These are phyloP conservation scores for Aspergillus candidus DNA, from an alignment of 2,329 filamentous ascomycete species.

Conservation along the genomic window DNA sequence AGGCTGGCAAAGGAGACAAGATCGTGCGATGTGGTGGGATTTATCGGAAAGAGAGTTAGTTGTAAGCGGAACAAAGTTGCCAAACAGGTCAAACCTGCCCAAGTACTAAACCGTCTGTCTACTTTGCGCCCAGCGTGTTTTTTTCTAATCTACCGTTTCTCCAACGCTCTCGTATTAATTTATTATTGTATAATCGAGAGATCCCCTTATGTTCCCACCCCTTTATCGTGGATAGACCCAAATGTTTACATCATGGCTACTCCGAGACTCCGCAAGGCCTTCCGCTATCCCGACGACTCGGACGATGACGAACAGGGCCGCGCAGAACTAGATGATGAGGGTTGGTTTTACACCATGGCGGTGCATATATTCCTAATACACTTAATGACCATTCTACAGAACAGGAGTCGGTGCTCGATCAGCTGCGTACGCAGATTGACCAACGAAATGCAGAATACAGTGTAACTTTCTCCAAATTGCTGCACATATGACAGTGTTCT, in stretches of 20 bases:
- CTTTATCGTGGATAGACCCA: background rate
- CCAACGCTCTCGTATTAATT: too few species aligned
- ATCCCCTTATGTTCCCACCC: too few species aligned
- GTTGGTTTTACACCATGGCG: conserved; percentile 35
- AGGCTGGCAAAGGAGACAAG: background rate
- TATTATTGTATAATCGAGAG: too few species aligned
- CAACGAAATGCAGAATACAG: conserved; percentile 36
- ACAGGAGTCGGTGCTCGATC: conserved; percentile 37
- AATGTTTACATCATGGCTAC: conserved; percentile 38
- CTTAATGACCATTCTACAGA: conserved; percentile 21
- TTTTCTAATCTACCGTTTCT: too few species aligned
- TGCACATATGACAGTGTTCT: background rate
- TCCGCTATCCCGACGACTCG: conserved; percentile 64
- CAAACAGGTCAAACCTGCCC: conserved; percentile 24
- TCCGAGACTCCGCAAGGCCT: conserved; percentile 67
- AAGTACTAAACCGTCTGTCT: too few species aligned
- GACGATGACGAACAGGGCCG: conserved; percentile 49
- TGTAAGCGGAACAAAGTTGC: background rate
- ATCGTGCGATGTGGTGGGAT: conserved; percentile 1
- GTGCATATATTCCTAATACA: background rate
- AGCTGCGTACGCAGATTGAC: conserved; percentile 33
- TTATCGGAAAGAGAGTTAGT: conserved; percentile 4
- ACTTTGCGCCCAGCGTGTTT: too few species aligned
- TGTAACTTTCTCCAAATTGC: conserved; percentile 20
- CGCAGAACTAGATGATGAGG: conserved; percentile 69